These are phyloP conservation scores for Lycium ferocissimum DNA, from an alignment of 257 asterid genomes.

Conservation along the genomic window DNA sequence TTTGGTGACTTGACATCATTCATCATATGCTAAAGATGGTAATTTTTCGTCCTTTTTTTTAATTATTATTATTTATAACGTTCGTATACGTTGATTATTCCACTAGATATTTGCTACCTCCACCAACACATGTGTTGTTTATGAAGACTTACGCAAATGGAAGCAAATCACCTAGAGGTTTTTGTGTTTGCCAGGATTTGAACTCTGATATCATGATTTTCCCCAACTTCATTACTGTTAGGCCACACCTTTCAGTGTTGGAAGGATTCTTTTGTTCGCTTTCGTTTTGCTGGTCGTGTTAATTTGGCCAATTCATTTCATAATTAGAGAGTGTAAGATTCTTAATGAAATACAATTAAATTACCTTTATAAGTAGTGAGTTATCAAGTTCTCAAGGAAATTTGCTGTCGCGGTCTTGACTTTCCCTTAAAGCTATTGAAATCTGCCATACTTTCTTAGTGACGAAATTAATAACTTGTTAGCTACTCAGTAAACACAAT, in stretches of 20 bases:
- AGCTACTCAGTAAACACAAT: background rate
- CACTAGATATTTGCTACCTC: background rate
- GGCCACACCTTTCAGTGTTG: background rate
- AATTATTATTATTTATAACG: too few relatives aligned
- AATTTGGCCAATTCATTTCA: background rate
- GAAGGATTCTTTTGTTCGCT: background rate
- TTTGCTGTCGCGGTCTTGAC: background rate
- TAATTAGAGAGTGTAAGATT: background rate
- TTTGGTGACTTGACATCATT: slow-evolving; percentile 20
- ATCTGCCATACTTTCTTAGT: background rate
- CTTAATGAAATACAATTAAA: background rate
- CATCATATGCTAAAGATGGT: background rate
- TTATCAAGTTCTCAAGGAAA: background rate
- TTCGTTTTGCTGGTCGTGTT: background rate
- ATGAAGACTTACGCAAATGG: too few relatives aligned
- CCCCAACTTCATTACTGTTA: too few relatives aligned
- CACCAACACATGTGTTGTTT: too few relatives aligned
- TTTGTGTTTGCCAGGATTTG: too few relatives aligned
- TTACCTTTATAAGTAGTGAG: background rate
- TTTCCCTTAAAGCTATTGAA: background rate
- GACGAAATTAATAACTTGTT: background rate
- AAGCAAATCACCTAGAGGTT: too few relatives aligned
- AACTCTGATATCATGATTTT: too few relatives aligned
- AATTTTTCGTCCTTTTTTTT: background rate
- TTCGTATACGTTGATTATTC: background rate